Percentiles rank a stretch among this genome's conserved stretches.
Evolutionary conservation across 2,329 filamentous ascomycete genomes (phyloP).

Genomic region (Penicillium frequentans): DNA sequence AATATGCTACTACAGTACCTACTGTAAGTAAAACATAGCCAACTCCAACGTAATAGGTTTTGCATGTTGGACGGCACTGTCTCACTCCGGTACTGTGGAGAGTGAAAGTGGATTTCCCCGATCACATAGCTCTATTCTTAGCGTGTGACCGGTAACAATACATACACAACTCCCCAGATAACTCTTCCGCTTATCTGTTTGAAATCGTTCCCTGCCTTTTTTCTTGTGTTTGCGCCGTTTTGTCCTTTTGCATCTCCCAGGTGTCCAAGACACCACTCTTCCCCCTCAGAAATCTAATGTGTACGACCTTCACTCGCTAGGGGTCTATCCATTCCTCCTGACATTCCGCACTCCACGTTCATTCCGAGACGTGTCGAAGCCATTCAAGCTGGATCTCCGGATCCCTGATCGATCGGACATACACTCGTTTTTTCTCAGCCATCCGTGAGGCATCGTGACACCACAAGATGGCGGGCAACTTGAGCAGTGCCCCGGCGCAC

Average conservation of each 20-base stretch:
- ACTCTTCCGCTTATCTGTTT: background rate
- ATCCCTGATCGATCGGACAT: constrained; percentile 1
- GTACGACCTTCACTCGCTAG: constrained; percentile 11
- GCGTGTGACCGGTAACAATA: constrained; percentile 8
- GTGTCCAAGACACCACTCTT: background rate
- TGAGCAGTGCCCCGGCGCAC: constrained; percentile 60
- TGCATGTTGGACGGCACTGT: background rate
- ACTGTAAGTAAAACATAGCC: background rate
- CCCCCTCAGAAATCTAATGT: background rate
- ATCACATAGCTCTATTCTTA: constrained; percentile 8
- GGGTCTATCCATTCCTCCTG: constrained; percentile 15
- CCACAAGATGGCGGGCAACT: constrained; percentile 40
- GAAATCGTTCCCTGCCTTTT: background rate
- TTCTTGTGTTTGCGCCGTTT: background rate
- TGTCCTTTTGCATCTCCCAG: background rate
- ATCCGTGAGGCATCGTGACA: background rate
- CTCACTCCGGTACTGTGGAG: background rate
- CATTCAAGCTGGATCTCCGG: background rate
- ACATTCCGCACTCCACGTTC: constrained; percentile 20
- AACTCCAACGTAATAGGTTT: background rate
- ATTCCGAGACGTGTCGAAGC: constrained; percentile 13
- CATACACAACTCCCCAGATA: background rate
- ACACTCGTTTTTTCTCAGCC: constrained; percentile 6
- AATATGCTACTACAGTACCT: background rate
- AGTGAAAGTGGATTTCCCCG: constrained; percentile 8